phyloP scores from a whole-genome alignment of 2,329 filamentous ascomycete species.

The Paraconiothyrium brasiliense region DNA sequence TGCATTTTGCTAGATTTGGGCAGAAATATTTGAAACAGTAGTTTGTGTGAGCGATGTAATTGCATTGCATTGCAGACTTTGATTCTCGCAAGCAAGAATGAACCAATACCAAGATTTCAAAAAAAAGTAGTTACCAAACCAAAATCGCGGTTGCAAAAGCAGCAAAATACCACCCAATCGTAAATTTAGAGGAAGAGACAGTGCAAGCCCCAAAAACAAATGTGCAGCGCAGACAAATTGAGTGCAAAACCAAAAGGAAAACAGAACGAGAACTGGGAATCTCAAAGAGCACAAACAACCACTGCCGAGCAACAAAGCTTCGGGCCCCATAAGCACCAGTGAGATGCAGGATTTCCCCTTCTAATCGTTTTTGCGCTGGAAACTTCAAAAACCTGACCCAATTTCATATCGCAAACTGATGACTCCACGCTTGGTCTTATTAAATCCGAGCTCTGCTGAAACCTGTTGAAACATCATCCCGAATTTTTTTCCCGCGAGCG shows the following conservation, averaged over 20 bases:
- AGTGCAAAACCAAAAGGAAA: neutral
- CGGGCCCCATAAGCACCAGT: conserved; percentile 7
- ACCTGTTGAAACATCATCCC: conserved; percentile 18
- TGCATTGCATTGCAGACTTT: conserved; percentile 1
- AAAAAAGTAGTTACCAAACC: neutral
- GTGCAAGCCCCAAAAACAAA: neutral
- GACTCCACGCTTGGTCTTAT: conserved; percentile 17
- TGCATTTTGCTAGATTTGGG: neutral
- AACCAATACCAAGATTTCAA: neutral
- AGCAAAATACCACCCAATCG: conserved; percentile 14
- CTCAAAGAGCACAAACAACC: conserved; percentile 16
- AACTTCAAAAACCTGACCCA: conserved; percentile 18
- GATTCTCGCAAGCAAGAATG: neutral
- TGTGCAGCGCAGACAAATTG: neutral
- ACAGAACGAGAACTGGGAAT: conserved; percentile 14
- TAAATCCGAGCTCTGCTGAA: neutral
- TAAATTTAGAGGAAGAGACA: conserved; percentile 12
- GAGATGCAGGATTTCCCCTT: conserved; percentile 7
- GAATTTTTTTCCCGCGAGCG: neutral
- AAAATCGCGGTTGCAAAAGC: conserved; percentile 3
- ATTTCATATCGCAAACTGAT: conserved; percentile 13
- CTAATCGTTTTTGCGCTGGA: conserved; percentile 12
- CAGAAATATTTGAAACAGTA: too few species aligned
- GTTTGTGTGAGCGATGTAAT: neutral
- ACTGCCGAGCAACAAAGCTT: conserved; percentile 9